A percentile compares a stretch with the other conserved stretches of the same genome.
Conservation (phyloP, 257 asterid species). For the Nicotiana tomentosiformis region DNA sequence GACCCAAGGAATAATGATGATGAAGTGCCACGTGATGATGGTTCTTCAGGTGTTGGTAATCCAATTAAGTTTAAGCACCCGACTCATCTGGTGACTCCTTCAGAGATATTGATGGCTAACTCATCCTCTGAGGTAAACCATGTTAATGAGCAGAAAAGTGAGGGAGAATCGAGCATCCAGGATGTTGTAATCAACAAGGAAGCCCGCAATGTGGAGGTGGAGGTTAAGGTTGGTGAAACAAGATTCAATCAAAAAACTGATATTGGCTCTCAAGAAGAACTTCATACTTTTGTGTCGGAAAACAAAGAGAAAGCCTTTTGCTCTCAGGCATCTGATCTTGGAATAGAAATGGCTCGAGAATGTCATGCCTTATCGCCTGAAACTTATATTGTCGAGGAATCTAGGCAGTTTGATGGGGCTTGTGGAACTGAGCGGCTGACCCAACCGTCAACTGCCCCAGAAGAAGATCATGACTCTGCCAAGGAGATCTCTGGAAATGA, state of each 20-base stretch:
- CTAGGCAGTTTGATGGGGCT: constrained; percentile 29
- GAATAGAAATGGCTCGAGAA: constrained; percentile 78
- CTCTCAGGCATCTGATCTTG: constrained; percentile 87
- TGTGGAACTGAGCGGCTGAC: not conserved
- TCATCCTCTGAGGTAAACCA: constrained; percentile 64
- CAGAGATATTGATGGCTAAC: constrained; percentile 76
- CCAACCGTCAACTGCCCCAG: constrained; percentile 17
- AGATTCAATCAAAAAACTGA: constrained; percentile 47
- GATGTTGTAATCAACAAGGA: constrained; percentile 62
- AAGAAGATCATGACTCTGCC: constrained; percentile 38
- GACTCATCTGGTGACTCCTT: constrained; percentile 94
- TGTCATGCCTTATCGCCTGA: constrained; percentile 58
- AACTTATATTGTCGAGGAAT: constrained; percentile 49
- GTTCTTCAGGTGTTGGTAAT: constrained; percentile 40
- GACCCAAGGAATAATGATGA: constrained; percentile 21
- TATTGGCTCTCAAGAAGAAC: constrained; percentile 42
- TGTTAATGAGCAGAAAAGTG: constrained; percentile 46
- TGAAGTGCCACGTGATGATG: constrained; percentile 47
- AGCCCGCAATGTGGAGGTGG: constrained; percentile 54
- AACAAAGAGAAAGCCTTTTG: constrained; percentile 64
- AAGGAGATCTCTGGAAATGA: constrained; percentile 42
- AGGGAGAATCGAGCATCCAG: constrained; percentile 33
- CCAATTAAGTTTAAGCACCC: constrained; percentile 81
- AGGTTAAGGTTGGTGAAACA: constrained; percentile 75
- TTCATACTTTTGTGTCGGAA: constrained; percentile 45